Percentiles rank a stretch among this genome's conserved stretches.
phyloP scores from a whole-genome alignment of 2,329 filamentous ascomycete species.

The Pseudodiploospora longispora region DNA sequence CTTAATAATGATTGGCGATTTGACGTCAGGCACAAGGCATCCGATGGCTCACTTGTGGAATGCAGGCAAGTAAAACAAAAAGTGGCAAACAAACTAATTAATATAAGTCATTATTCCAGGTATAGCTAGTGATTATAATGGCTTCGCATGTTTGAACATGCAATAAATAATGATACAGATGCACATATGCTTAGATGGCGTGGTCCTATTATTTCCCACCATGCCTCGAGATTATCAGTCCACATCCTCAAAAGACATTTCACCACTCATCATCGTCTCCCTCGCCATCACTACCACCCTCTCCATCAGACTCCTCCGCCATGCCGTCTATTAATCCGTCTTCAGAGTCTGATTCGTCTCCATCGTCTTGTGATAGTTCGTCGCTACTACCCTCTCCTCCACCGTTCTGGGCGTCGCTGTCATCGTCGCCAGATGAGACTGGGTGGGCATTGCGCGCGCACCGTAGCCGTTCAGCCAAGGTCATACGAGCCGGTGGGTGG shows the following conservation, averaged over 20 bases:
- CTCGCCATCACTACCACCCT: slow-evolving; percentile 6
- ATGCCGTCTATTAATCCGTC: slow-evolving; percentile 22
- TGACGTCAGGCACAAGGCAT: no score
- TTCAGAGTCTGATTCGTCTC: slow-evolving; percentile 14
- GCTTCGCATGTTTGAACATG: no score
- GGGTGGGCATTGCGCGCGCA: slow-evolving; percentile 12
- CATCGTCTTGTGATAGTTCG: slow-evolving; percentile 3
- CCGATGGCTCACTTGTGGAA: no score
- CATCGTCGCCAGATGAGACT: slow-evolving; percentile 12
- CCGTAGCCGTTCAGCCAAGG: slow-evolving; percentile 16
- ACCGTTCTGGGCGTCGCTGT: slow-evolving; percentile 10
- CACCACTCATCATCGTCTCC: no score
- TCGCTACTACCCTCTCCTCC: slow-evolving; percentile 14
- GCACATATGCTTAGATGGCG: no score
- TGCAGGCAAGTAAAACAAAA: no score
- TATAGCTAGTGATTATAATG: no score
- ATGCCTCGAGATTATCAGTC: no score
- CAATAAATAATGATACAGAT: no score
- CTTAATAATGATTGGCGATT: no score
- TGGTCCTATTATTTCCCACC: no score
- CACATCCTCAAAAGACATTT: no score
- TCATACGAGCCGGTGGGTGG: slow-evolving; percentile 9
- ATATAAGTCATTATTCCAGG: neutral
- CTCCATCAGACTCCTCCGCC: slow-evolving; percentile 25
- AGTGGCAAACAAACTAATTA: neutral